Conservation (phyloP, 768 basidiomycete species). For the Galerina sulciceps region DNA sequence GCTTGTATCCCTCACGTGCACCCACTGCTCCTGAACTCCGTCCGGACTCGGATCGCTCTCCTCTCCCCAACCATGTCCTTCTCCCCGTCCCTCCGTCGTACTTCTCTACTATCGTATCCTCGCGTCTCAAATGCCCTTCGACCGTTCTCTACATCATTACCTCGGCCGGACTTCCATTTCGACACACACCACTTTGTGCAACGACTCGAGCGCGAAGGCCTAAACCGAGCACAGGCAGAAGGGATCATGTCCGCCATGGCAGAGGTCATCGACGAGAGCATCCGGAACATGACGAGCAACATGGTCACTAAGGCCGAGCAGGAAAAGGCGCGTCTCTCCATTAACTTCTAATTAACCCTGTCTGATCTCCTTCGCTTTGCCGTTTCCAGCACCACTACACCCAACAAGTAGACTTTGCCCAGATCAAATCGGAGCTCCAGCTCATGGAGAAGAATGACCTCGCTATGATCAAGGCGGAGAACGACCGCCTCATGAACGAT, state of each 20-base stretch:
- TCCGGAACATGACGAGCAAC: constrained; percentile 92
- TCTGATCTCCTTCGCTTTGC: no score
- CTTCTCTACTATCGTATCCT: constrained; percentile 1
- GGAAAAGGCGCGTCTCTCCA: constrained; percentile 72
- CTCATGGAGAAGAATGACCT: constrained; percentile 97
- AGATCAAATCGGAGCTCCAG: constrained; percentile 95
- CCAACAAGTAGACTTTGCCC: constrained; percentile 96
- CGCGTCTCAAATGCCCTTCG: constrained; percentile 19
- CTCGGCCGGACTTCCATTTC: constrained; percentile 72
- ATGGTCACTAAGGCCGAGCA: constrained; percentile 97
- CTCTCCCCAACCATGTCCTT: no score
- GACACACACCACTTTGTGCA: constrained; percentile 96
- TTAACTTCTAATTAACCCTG: no score
- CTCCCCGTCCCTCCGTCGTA: no score
- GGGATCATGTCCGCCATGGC: constrained; percentile 98
- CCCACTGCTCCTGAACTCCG: no score
- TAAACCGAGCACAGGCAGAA: constrained; percentile 91
- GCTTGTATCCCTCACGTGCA: no score
- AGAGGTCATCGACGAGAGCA: constrained; percentile 96
- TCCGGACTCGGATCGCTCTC: no score
- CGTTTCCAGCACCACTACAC: constrained; percentile 80
- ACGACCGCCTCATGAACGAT: constrained; percentile 89
- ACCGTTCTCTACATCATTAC: constrained; percentile 32
- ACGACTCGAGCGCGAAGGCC: constrained; percentile 84
- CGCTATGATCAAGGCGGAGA: constrained; percentile 94